These are phyloP conservation scores for Kregervanrija fluxuum DNA, from an alignment of 805 yeast genomes.

Conservation along the genomic window DNA sequence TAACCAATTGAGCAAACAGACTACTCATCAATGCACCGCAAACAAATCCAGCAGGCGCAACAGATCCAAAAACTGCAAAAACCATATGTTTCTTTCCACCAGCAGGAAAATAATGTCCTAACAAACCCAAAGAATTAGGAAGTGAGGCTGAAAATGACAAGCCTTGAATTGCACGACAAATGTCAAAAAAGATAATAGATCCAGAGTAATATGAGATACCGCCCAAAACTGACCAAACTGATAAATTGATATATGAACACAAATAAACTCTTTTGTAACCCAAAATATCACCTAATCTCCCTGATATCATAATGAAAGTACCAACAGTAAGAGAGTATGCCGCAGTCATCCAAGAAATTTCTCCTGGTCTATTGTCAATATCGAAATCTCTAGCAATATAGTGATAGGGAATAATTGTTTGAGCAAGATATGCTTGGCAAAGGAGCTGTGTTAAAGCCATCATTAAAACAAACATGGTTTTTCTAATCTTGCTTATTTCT, in stretches of 20 bases:
- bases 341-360: slow-evolving; percentile 61
- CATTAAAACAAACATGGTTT: slow-evolving; percentile 11
- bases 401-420: slow-evolving; percentile 23
- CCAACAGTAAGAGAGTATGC: slow-evolving; percentile 67
- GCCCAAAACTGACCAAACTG: slow-evolving; percentile 51
- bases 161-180: slow-evolving; percentile 58
- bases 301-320: slow-evolving; percentile 61
- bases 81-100: slow-evolving; percentile 46
- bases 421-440: slow-evolving; percentile 32
- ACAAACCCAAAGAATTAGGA: slow-evolving; percentile 55
- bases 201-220: slow-evolving; percentile 50
- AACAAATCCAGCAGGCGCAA: slow-evolving; percentile 57
- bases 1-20: slow-evolving; percentile 34
- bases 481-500: slow-evolving; percentile 12
- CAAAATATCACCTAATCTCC: slow-evolving; percentile 64
- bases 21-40: slow-evolving; percentile 49
- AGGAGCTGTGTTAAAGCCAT: slow-evolving; percentile 27
- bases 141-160: slow-evolving; percentile 52
- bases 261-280: slow-evolving; percentile 53
- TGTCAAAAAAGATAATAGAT: slow-evolving; percentile 41
- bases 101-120: slow-evolving; percentile 38
- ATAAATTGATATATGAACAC: slow-evolving; percentile 48
- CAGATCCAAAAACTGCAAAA: slow-evolving; percentile 51
- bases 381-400: slow-evolving; percentile 26
- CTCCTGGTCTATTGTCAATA: slow-evolving; percentile 22